phyloP scores from a whole-genome alignment of 2,329 filamentous ascomycete species.

The Colletotrichum sp. region DNA sequence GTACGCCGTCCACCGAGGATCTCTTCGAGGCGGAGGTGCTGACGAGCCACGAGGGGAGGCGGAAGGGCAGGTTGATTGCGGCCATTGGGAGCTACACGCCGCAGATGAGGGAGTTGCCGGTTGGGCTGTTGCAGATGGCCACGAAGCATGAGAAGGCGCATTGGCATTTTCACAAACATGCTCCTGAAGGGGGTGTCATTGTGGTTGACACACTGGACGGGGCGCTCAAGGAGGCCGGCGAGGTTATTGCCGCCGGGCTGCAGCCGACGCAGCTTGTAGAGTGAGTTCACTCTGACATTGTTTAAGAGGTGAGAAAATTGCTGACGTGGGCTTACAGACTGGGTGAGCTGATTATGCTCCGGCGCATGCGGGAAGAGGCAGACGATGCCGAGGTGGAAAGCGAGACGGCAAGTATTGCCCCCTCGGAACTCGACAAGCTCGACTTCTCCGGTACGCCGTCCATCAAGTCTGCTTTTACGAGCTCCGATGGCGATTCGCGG shows the following conservation, averaged over 20 bases:
- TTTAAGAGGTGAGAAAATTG: background rate
- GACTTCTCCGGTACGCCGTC: constrained; percentile 24
- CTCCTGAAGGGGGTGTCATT: constrained; percentile 66
- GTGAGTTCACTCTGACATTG: constrained; percentile 40
- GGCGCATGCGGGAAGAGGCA: constrained; percentile 43
- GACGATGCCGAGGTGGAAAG: constrained; percentile 30
- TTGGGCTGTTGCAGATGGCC: constrained; percentile 72
- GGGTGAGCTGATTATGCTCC: constrained; percentile 76
- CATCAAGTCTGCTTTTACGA: constrained; percentile 12
- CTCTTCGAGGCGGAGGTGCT: constrained; percentile 78
- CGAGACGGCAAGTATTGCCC: constrained; percentile 30
- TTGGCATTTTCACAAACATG: constrained; percentile 70
- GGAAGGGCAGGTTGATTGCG: constrained; percentile 73
- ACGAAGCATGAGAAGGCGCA: constrained; percentile 48
- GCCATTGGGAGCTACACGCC: constrained; percentile 73
- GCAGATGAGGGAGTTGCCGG: constrained; percentile 83
- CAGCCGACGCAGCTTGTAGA: constrained; percentile 80
- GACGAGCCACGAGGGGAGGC: constrained; percentile 71
- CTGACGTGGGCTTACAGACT: constrained; percentile 49
- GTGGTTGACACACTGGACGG: constrained; percentile 80
- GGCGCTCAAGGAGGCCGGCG: constrained; percentile 82
- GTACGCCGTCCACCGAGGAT: constrained; percentile 75
- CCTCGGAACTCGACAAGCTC: constrained; percentile 40
- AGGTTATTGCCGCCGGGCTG: constrained; percentile 80
- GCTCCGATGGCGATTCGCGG: constrained; percentile 3